These are phyloP conservation scores for Rhizophagus prolifer DNA, from an alignment of 192 early-diverging fungal genomes.

Conservation along the genomic window DNA sequence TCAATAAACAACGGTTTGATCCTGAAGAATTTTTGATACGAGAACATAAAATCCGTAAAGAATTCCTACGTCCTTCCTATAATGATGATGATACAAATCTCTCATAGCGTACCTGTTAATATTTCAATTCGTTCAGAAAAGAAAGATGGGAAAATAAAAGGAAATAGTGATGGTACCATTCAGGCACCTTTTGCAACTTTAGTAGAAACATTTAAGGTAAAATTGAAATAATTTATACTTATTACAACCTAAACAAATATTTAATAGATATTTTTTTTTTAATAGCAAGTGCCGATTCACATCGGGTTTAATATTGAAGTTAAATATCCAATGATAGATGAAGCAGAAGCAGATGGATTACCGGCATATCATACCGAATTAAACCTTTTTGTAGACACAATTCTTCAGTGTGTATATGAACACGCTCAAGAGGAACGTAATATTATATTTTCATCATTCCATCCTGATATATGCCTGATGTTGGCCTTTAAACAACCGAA, in stretches of 20 bases:
- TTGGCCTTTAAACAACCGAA: constrained; percentile 83
- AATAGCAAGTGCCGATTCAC: constrained; percentile 62
- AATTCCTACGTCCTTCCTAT: neutral
- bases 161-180: constrained; percentile 78
- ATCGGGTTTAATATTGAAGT: constrained; percentile 95
- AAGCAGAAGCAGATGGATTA: constrained; percentile 77
- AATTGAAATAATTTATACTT: neutral
- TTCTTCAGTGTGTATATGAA: constrained; percentile 75
- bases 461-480: constrained; percentile 84
- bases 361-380: constrained; percentile 67
- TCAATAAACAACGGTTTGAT: neutral
- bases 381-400: constrained; percentile 84
- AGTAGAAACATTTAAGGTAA: constrained; percentile 68
- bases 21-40: neutral
- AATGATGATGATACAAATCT: neutral
- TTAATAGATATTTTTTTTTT: neutral
- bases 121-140: constrained; percentile 24
- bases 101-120: constrained; percentile 46
- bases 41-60: neutral
- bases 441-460: constrained; percentile 92
- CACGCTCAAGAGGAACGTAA: constrained; percentile 52
- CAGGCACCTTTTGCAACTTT: constrained; percentile 88
- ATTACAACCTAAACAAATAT: neutral
- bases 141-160: constrained; percentile 57
- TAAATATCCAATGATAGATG: constrained; percentile 93